Percentiles rank a stretch among this genome's conserved stretches.
phyloP scores from a whole-genome alignment of 2,329 filamentous ascomycete species.

The Colletotrichum theobromicola region DNA sequence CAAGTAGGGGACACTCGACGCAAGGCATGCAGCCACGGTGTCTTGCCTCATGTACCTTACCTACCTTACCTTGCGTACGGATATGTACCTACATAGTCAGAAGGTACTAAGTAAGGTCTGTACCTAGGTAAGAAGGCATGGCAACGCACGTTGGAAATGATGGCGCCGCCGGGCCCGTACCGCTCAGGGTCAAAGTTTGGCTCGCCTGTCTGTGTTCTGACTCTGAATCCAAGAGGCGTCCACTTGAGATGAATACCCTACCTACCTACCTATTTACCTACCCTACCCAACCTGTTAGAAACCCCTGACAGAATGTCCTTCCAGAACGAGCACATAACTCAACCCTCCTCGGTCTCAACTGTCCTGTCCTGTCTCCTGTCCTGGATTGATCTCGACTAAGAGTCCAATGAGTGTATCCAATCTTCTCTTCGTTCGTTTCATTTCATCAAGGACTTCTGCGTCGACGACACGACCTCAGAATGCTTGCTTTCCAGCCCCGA shows the following conservation, averaged over 20 bases:
- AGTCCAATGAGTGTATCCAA: not conserved
- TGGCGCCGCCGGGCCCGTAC: conserved; percentile 6
- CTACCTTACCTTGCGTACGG: too few relatives aligned
- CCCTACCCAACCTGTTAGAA: not conserved
- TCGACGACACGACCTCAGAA: not conserved
- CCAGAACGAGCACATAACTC: not conserved
- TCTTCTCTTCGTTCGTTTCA: not conserved
- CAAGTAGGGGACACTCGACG: not conserved
- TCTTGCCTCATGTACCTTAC: not conserved
- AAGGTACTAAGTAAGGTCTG: not conserved
- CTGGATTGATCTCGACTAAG: not conserved
- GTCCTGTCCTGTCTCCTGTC: not conserved
- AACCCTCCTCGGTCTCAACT: not conserved
- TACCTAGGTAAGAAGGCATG: not conserved
- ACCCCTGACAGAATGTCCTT: not conserved
- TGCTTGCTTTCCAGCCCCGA: not conserved
- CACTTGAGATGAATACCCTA: not conserved
- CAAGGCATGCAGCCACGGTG: not conserved
- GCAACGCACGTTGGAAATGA: not conserved
- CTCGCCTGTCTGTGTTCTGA: not conserved
- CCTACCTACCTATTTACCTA: too few relatives aligned
- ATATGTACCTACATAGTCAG: not conserved
- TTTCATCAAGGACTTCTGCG: not conserved
- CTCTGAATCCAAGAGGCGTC: not conserved
- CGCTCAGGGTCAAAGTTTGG: conserved; percentile 10